A percentile compares a stretch with the other conserved stretches of the same genome.
Evolutionary conservation across 2,329 filamentous ascomycete genomes (phyloP).

Genomic region (Westerdykella aurantiaca): DNA sequence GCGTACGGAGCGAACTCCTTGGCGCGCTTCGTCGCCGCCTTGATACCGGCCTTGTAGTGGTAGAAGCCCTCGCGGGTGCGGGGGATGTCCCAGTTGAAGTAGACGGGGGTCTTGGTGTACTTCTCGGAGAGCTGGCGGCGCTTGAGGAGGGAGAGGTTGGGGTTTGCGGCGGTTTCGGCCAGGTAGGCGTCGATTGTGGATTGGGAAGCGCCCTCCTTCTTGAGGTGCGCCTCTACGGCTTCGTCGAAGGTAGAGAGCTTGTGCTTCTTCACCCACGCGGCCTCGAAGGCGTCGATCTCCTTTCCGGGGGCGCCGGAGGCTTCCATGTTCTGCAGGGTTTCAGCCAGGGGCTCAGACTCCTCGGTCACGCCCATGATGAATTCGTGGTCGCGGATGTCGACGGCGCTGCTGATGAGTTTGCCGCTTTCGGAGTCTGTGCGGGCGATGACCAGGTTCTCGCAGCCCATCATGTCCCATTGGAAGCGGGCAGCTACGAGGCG

Average conservation of each 20-base stretch:
- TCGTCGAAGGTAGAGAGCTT: conserved; percentile 89
- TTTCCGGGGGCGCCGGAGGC: conserved; percentile 65
- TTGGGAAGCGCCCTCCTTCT: conserved; percentile 57
- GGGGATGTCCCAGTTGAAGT: conserved; percentile 87
- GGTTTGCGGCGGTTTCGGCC: conserved; percentile 54
- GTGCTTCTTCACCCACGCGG: conserved; percentile 80
- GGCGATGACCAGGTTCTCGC: conserved; percentile 89
- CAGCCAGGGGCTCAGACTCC: conserved; percentile 72
- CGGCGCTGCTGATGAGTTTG: conserved; percentile 79
- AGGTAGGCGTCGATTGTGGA: conserved; percentile 65
- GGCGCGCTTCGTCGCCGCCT: conserved; percentile 85
- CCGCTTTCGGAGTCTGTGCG: conserved; percentile 94
- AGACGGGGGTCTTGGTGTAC: conserved; percentile 62
- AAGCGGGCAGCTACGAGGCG: conserved; percentile 85
- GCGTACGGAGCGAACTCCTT: conserved; percentile 88
- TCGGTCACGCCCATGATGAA: conserved; percentile 88
- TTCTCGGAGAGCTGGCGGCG: conserved; percentile 67
- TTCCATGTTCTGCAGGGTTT: conserved; percentile 88
- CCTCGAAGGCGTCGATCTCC: conserved; percentile 82
- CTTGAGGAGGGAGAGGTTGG: conserved; percentile 70
- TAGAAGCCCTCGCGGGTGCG: conserved; percentile 92
- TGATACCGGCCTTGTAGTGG: conserved; percentile 79
- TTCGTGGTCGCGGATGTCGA: conserved; percentile 93
- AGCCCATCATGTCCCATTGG: conserved; percentile 98
- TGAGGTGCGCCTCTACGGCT: conserved; percentile 71